These are phyloP conservation scores for Backusella sp. DNA, from an alignment of 192 early-diverging fungal genomes.

Conservation along the genomic window DNA sequence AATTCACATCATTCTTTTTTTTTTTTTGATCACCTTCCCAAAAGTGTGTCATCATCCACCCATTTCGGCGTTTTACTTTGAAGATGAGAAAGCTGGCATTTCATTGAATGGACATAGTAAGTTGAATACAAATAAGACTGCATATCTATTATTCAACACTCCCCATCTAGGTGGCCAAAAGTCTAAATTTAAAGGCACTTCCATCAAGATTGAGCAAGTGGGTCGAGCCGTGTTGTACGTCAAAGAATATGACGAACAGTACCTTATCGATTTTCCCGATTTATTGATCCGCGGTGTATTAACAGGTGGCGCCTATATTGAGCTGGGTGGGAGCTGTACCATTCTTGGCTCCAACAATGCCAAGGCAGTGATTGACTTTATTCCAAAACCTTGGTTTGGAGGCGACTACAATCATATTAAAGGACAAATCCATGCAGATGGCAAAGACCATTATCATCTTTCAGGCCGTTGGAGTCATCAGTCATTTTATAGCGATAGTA, in stretches of 20 bases:
- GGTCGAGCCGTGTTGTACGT: constrained; percentile 59
- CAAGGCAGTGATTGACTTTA: constrained; percentile 54
- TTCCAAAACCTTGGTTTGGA: constrained; percentile 64
- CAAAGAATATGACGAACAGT: constrained; percentile 52
- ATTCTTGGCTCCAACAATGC: constrained; percentile 56
- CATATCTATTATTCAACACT: neutral
- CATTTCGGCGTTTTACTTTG: constrained; percentile 66
- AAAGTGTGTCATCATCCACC: constrained; percentile 72
- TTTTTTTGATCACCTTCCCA: neutral
- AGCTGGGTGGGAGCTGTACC: constrained; percentile 55
- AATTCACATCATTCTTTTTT: neutral
- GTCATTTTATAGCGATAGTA: constrained; percentile 20
- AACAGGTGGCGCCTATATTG: constrained; percentile 62
- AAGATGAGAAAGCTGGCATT: constrained; percentile 61
- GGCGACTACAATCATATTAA: constrained; percentile 57
- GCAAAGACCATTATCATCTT: constrained; percentile 20
- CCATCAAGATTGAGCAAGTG: constrained; percentile 66
- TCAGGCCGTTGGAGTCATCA: constrained; percentile 38
- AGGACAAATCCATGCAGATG: constrained; percentile 20
- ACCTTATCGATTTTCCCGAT: constrained; percentile 57
- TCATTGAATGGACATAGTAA: constrained; percentile 63
- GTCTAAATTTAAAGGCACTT: constrained; percentile 64
- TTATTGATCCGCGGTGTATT: constrained; percentile 62
- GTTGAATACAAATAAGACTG: constrained; percentile 17
- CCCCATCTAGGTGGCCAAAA: constrained; percentile 42